A percentile compares a stretch with the other conserved stretches of the same genome.
phyloP scores from a whole-genome alignment of 352 stramenopile genomes.

The Phytophthora citrophthora region DNA sequence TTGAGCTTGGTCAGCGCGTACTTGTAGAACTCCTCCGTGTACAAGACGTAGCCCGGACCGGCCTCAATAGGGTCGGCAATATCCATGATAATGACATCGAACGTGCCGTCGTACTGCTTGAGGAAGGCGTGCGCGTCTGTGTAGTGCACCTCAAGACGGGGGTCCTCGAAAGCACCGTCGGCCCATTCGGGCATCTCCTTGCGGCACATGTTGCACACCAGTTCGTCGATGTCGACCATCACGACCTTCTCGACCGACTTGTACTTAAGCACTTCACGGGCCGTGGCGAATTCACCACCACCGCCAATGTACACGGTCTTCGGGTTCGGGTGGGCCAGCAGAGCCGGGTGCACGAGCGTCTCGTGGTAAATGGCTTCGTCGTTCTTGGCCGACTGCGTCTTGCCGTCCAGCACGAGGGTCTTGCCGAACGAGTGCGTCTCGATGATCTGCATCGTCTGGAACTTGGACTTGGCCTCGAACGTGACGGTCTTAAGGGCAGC shows the following conservation, averaged over 20 bases:
- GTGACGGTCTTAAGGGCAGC: slow-evolving; percentile 90
- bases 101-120: slow-evolving; percentile 79
- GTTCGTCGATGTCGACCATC: slow-evolving; percentile 96
- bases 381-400: slow-evolving; percentile 93
- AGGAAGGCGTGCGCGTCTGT: slow-evolving; percentile 92
- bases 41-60: slow-evolving; percentile 91
- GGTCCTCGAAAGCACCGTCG: slow-evolving; percentile 89
- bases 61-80: slow-evolving; percentile 95
- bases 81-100: slow-evolving; percentile 97
- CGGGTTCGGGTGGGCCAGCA: slow-evolving; percentile 88
- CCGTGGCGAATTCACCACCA: slow-evolving; percentile 94
- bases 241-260: slow-evolving; percentile 93
- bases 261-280: slow-evolving; percentile 92
- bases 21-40: slow-evolving; percentile 93
- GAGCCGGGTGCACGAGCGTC: slow-evolving; percentile 92
- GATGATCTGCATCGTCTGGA: slow-evolving; percentile 95
- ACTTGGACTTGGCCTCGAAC: slow-evolving; percentile 89
- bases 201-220: slow-evolving; percentile 93
- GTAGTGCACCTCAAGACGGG: slow-evolving; percentile 92
- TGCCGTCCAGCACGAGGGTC: slow-evolving; percentile 95
- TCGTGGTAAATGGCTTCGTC: slow-evolving; percentile 97
- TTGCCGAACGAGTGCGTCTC: slow-evolving; percentile 93
- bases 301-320: slow-evolving; percentile 94
- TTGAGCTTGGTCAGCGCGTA: slow-evolving; percentile 86
- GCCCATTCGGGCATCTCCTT: slow-evolving; percentile 95